Conservation (phyloP, 1,139 yeast genomes). For the Geotrichum australiense region DNA sequence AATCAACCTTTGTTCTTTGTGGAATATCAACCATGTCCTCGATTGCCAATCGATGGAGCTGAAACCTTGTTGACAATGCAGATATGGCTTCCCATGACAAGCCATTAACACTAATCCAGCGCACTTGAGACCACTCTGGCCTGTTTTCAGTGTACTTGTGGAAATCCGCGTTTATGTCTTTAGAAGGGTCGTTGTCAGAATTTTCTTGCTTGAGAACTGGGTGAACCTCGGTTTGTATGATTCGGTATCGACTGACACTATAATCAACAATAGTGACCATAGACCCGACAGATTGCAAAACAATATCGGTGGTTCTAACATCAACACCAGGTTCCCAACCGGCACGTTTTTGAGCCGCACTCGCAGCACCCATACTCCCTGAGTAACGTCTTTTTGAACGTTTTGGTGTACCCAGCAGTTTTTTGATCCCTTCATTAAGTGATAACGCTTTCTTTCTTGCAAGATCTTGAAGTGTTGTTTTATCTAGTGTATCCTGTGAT, state of each 20-base stretch:
- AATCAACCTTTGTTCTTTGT: conserved; percentile 48
- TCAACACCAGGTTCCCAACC: conserved; percentile 55
- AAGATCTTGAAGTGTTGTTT: not conserved
- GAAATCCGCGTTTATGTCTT: conserved; percentile 21
- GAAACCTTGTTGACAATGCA: conserved; percentile 37
- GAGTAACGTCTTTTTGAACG: conserved; percentile 20
- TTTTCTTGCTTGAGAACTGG: conserved; percentile 17
- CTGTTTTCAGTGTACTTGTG: conserved; percentile 28
- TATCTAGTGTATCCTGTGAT: not conserved
- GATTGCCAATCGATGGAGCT: conserved; percentile 44
- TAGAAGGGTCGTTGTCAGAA: conserved; percentile 7
- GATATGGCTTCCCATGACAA: conserved; percentile 49
- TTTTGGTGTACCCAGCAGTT: conserved; percentile 6
- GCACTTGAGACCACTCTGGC: conserved; percentile 44
- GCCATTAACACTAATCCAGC: conserved; percentile 53
- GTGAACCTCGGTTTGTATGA: conserved; percentile 33
- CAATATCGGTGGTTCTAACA: conserved; percentile 42
- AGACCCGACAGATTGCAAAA: conserved; percentile 43
- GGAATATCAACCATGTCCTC: conserved; percentile 56
- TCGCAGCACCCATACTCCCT: conserved; percentile 19
- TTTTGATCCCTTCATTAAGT: not conserved
- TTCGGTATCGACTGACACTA: conserved; percentile 37
- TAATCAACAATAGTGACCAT: conserved; percentile 46
- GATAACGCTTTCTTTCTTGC: not conserved
- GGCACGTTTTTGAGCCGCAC: conserved; percentile 30